phyloP scores from a whole-genome alignment of 495 filamentous ascomycete species.

The Hypoxylon trugodes region DNA sequence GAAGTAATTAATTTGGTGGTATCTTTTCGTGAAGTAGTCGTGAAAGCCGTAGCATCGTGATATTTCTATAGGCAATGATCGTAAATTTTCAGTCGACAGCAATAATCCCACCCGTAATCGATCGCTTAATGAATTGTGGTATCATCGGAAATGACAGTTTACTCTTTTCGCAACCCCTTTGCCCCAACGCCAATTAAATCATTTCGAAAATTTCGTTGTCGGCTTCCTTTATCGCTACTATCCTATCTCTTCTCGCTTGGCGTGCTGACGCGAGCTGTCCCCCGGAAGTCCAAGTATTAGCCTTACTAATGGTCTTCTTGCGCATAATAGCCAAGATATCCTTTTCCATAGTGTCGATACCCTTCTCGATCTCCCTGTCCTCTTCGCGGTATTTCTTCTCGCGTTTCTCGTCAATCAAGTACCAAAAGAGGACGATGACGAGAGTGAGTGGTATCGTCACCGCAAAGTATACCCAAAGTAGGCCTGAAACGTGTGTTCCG shows the following conservation, averaged over 20 bases:
- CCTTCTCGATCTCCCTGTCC: constrained; percentile 58
- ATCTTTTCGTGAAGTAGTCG: constrained; percentile 28
- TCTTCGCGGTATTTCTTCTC: constrained; percentile 55
- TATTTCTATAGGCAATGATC: constrained; percentile 15
- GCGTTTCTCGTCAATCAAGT: constrained; percentile 54
- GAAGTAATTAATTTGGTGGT: constrained; percentile 9
- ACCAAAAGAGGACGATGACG: constrained; percentile 55
- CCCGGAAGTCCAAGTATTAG: constrained; percentile 53
- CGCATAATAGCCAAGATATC: constrained; percentile 62
- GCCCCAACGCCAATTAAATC: neutral
- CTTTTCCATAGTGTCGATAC: constrained; percentile 62
- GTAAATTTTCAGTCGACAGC: constrained; percentile 16
- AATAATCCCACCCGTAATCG: neutral
- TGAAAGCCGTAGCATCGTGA: constrained; percentile 32
- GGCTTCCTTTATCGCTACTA: neutral
- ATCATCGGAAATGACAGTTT: neutral
- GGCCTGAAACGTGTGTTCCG: constrained; percentile 45
- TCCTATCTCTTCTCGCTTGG: neutral
- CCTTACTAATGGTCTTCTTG: constrained; percentile 61
- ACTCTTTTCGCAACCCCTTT: neutral
- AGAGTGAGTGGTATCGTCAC: constrained; percentile 61
- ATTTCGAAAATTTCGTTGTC: neutral
- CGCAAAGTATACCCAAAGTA: constrained; percentile 65
- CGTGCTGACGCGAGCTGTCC: neutral
- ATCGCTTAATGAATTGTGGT: neutral